Conservation (phyloP, 345 rosid species). For the Syzygium grande region DNA sequence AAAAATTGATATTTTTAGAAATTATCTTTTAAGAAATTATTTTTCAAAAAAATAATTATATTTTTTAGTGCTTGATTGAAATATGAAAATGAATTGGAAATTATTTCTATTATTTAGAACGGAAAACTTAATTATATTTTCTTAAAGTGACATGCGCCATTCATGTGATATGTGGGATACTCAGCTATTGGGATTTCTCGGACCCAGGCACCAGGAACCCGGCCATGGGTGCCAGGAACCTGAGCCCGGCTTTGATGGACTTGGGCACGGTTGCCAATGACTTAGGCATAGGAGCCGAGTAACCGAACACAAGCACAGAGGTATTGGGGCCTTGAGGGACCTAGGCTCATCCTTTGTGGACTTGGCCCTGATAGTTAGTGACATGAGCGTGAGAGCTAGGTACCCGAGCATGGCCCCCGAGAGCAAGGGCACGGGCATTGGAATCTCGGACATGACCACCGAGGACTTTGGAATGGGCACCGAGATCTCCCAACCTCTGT, state of each 20-base stretch:
- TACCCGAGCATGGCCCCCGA: accelerated
- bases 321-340: not conserved
- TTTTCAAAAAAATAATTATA: not conserved
- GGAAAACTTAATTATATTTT: not conserved
- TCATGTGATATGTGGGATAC: not conserved
- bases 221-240: not conserved
- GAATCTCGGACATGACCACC: not conserved
- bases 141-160: not conserved
- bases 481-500: not conserved
- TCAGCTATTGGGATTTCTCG: accelerated
- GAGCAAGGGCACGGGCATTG: not conserved
- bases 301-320: accelerated
- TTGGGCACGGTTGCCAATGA: not conserved
- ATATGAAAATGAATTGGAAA: not conserved
- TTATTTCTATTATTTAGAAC: accelerated
- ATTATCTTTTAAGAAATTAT: too few relatives aligned
- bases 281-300: not conserved
- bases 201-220: not conserved
- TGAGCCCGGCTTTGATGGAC: accelerated
- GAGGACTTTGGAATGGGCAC: not conserved
- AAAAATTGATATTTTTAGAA: not conserved
- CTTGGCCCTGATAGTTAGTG: not conserved
- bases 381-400: accelerated
- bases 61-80: not conserved
- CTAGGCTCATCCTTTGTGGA: not conserved